Evolutionary conservation across 2,329 filamentous ascomycete genomes (phyloP).

Genomic region (Epichloe glyceriae): DNA sequence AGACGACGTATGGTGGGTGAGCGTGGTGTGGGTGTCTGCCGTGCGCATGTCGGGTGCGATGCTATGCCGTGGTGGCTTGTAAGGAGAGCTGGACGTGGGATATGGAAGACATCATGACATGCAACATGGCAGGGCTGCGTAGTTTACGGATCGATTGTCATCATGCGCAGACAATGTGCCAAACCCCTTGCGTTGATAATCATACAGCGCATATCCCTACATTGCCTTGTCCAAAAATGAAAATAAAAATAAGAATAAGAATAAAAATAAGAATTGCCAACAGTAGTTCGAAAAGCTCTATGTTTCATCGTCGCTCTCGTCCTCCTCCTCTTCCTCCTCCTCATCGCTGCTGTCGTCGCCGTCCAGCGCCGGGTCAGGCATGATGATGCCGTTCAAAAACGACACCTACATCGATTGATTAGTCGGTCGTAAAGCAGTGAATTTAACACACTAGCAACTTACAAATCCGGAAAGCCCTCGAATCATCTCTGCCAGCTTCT

Average conservation of each 20-base stretch:
- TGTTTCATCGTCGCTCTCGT: constrained; percentile 1
- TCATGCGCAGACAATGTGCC: too few relatives aligned
- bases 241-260: too few relatives aligned
- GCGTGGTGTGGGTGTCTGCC: too few relatives aligned
- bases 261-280: neutral
- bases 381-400: constrained; percentile 59
- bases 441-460: constrained; percentile 14
- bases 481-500: constrained; percentile 52
- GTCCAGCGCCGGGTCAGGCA: constrained; percentile 48
- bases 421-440: neutral
- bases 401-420: constrained; percentile 38
- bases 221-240: neutral
- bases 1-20: too few relatives aligned
- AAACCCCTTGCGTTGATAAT: neutral
- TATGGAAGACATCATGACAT: too few relatives aligned
- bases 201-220: neutral
- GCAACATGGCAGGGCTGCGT: too few relatives aligned
- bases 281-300: neutral
- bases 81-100: too few relatives aligned
- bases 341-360: constrained; percentile 28
- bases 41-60: too few relatives aligned
- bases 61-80: too few relatives aligned
- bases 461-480: constrained; percentile 66
- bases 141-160: too few relatives aligned
- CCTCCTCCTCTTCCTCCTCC: constrained; percentile 15